phyloP scores from a whole-genome alignment of 495 filamentous ascomycete species.

The Letharia lupina region DNA sequence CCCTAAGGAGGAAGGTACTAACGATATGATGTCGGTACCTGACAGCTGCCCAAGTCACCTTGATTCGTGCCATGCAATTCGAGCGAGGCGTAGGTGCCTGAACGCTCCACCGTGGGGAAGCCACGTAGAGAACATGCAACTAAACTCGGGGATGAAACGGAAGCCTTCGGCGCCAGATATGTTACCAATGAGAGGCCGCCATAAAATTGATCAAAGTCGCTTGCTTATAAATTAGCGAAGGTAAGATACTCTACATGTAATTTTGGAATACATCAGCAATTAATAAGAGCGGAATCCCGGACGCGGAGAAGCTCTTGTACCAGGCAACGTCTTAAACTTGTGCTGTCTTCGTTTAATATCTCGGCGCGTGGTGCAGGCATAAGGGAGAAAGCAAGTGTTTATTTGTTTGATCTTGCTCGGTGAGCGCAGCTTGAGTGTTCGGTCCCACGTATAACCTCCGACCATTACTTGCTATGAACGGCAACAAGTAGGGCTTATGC shows the following conservation, averaged over 20 bases:
- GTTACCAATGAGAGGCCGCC: constrained; percentile 1
- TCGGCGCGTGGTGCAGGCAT: neutral
- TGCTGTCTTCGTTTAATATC: neutral
- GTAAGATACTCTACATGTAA: too few species aligned
- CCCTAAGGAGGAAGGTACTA: constrained; percentile 1
- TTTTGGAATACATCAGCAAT: neutral
- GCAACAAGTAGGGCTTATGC: constrained; percentile 10
- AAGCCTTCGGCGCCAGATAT: constrained; percentile 1
- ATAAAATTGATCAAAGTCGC: neutral
- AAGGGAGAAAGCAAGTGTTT: neutral
- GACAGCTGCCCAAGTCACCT: constrained; percentile 2
- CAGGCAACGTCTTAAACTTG: neutral
- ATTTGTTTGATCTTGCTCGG: neutral
- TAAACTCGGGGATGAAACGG: constrained; percentile 13
- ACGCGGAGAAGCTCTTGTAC: neutral
- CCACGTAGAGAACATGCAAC: constrained; percentile 25
- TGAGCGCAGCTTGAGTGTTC: neutral
- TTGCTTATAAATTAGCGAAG: neutral
- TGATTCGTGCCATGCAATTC: constrained; percentile 16
- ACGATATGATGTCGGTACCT: constrained; percentile 9
- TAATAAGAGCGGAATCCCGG: neutral
- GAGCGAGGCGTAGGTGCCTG: constrained; percentile 9
- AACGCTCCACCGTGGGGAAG: constrained; percentile 18
- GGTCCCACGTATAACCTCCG: neutral
- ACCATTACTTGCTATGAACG: constrained; percentile 15